Evolutionary conservation across 441 rosid genomes (phyloP).

Genomic region (Manihot esculenta): DNA sequence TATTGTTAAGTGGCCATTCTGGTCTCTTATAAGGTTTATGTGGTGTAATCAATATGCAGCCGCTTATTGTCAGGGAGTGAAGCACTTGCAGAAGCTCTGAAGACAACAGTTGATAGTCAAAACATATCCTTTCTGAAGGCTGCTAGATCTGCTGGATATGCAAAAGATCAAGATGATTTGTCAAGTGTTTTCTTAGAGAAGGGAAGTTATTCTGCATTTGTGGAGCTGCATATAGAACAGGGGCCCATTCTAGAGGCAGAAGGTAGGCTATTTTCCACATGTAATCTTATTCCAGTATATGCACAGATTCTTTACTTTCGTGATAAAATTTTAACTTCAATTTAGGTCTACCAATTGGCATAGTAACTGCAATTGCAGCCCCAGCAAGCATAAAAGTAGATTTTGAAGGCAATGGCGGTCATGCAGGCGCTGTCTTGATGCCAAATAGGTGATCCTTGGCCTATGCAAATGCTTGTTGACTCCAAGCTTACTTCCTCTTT

Average conservation of each 20-base stretch:
- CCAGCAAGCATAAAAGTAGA: slow-evolving; percentile 92
- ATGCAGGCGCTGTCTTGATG: slow-evolving; percentile 95
- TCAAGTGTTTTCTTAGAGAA: slow-evolving; percentile 59
- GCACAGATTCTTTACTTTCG: not conserved
- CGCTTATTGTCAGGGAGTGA: slow-evolving; percentile 76
- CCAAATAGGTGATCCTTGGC: slow-evolving; percentile 58
- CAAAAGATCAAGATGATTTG: slow-evolving; percentile 50
- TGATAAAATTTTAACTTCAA: slow-evolving; percentile 23
- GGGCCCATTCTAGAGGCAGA: slow-evolving; percentile 86
- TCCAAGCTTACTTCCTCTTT: not conserved
- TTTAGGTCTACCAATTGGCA: slow-evolving; percentile 73
- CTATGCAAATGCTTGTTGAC: slow-evolving; percentile 10
- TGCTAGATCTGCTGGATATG: slow-evolving; percentile 82
- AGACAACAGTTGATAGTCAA: slow-evolving; percentile 63
- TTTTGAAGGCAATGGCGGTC: slow-evolving; percentile 94
- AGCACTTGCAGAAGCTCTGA: slow-evolving; percentile 57
- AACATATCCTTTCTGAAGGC: slow-evolving; percentile 75
- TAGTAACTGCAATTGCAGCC: slow-evolving; percentile 95
- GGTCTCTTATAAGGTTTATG: slow-evolving; percentile 9
- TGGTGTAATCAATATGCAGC: slow-evolving; percentile 43
- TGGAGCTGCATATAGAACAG: slow-evolving; percentile 95
- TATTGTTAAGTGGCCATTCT: not conserved
- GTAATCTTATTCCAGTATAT: slow-evolving; percentile 3
- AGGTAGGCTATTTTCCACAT: slow-evolving; percentile 40
- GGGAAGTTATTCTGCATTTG: slow-evolving; percentile 72